These are phyloP conservation scores for Ophiosphaerella narmari DNA, from an alignment of 2,329 filamentous ascomycete genomes.

Conservation along the genomic window DNA sequence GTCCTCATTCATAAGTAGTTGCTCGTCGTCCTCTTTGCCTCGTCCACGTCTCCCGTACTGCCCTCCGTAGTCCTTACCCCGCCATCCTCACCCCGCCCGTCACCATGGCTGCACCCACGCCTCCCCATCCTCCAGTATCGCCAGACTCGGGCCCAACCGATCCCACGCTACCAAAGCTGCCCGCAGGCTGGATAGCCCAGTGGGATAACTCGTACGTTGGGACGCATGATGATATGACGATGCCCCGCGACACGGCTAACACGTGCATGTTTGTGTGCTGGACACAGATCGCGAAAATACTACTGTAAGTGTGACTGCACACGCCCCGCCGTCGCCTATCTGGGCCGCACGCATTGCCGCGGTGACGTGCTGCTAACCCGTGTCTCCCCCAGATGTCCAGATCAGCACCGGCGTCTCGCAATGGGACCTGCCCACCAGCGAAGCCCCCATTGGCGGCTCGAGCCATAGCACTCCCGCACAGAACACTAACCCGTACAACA, in stretches of 20 bases:
- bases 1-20: conserved; percentile 21
- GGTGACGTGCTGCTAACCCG: not conserved
- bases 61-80: not conserved
- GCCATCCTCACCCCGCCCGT: not conserved
- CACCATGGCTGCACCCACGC: conserved; percentile 43
- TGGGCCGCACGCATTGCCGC: not conserved
- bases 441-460: conserved; percentile 65
- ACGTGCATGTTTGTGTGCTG: not conserved
- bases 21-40: conserved; percentile 7
- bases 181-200: conserved; percentile 48
- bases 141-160: conserved; percentile 48
- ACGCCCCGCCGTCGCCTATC: not conserved
- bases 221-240: conserved; percentile 14
- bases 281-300: conserved; percentile 44
- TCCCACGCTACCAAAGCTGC: conserved; percentile 43
- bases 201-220: conserved; percentile 45
- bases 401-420: conserved; percentile 73
- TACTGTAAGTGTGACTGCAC: conserved; percentile 36
- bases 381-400: conserved; percentile 58
- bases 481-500: conserved; percentile 66
- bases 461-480: conserved; percentile 50
- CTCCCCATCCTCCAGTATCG: conserved; percentile 42
- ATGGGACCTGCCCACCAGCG: conserved; percentile 72
- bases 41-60: not conserved
- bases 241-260: conserved; percentile 32